Conservation (phyloP, 768 basidiomycete species). For the Tephrocybe sp. region DNA sequence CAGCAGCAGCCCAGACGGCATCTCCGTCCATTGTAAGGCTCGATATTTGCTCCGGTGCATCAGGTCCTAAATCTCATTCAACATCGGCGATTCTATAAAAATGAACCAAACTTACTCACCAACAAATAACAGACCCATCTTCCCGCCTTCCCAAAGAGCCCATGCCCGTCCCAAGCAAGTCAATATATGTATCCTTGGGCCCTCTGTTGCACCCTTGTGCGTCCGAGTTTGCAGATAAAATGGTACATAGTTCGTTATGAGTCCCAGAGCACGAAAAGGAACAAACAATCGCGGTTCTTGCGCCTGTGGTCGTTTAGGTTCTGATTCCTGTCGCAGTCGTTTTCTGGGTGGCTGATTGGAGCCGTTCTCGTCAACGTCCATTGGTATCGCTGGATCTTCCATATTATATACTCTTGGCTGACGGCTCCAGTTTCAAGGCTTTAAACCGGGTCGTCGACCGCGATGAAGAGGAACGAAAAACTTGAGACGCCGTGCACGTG, state of each 20-base stretch:
- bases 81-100: not conserved
- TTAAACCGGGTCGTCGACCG: too few relatives aligned
- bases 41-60: conserved; percentile 68
- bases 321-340: conserved; percentile 39
- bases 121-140: conserved; percentile 90
- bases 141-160: conserved; percentile 96
- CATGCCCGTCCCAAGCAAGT: conserved; percentile 88
- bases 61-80: conserved; percentile 62
- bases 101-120: conserved; percentile 54
- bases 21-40: conserved; percentile 82
- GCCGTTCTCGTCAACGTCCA: conserved; percentile 20
- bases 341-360: conserved; percentile 47
- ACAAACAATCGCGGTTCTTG: conserved; percentile 67
- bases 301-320: conserved; percentile 14
- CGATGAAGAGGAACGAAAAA: too few relatives aligned
- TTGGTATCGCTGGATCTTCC: too few relatives aligned
- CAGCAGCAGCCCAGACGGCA: conserved; percentile 79
- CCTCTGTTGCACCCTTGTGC: conserved; percentile 79
- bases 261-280: conserved; percentile 94
- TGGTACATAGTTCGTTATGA: conserved; percentile 88
- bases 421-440: too few relatives aligned
- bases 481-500: too few relatives aligned
- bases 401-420: too few relatives aligned
- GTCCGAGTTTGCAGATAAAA: conserved; percentile 85
- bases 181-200: conserved; percentile 78